phyloP scores from a whole-genome alignment of 768 basidiomycete species.

The Auricularia sp. region DNA sequence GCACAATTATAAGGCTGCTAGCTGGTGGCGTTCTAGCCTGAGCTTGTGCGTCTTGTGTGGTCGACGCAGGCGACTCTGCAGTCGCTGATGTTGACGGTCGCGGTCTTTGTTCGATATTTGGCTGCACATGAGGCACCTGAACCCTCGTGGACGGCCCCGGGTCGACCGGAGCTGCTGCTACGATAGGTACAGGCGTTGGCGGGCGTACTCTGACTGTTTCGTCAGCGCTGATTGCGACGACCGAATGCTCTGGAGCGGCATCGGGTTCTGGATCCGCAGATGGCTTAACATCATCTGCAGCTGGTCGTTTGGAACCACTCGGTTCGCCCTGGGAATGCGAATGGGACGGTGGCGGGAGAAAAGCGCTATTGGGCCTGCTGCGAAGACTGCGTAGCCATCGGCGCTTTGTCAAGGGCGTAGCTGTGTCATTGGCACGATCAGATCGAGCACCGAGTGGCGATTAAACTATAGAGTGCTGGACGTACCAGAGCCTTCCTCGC shows the following conservation, averaged over 20 bases:
- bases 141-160: not conserved
- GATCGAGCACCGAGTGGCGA: not conserved
- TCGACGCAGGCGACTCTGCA: not conserved
- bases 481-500: not conserved
- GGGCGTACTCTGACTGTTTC: too few relatives aligned
- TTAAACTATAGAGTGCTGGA: not conserved
- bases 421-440: not conserved
- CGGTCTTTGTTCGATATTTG: not conserved
- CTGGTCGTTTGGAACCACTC: not conserved
- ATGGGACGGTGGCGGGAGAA: not conserved
- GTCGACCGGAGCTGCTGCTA: not conserved
- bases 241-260: not conserved
- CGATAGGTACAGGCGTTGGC: not conserved
- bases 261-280: not conserved
- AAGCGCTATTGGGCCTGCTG: not conserved
- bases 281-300: not conserved
- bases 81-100: not conserved
- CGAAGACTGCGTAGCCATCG: not conserved
- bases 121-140: not conserved
- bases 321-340: not conserved
- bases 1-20: not conserved
- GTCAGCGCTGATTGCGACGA: too few relatives aligned
- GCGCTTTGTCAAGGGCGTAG: not conserved
- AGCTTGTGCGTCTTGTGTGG: not conserved
- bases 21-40: not conserved